Percentiles rank a stretch among this genome's conserved stretches.
Conservation (phyloP, 441 rosid genomes). For the Raphanus hybrid region DNA sequence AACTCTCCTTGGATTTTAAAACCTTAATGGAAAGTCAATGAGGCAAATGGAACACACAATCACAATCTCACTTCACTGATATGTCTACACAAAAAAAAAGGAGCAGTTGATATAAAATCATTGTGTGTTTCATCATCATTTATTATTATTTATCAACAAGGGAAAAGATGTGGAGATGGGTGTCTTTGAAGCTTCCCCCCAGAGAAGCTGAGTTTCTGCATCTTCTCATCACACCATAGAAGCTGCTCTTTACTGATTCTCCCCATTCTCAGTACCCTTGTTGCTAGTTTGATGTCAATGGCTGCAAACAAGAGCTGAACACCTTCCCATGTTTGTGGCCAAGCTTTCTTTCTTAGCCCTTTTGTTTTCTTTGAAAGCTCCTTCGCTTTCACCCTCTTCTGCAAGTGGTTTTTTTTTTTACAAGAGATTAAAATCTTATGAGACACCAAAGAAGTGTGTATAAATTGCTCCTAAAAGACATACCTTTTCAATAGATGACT, state of each 20-base stretch:
- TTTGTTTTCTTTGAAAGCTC: slow-evolving; percentile 69
- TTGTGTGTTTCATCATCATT: slow-evolving; percentile 31
- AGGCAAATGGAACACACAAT: slow-evolving; percentile 24
- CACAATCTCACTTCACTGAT: slow-evolving; percentile 14
- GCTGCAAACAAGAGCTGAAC: slow-evolving; percentile 71
- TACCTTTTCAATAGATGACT: slow-evolving; percentile 79
- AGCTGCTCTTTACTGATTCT: slow-evolving; percentile 79
- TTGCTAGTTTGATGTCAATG: slow-evolving; percentile 66
- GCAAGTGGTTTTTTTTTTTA: slow-evolving; percentile 39
- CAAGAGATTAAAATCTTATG: background rate
- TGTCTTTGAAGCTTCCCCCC: slow-evolving; percentile 78
- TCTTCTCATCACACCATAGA: slow-evolving; percentile 96
- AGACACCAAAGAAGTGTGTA: slow-evolving; percentile 15
- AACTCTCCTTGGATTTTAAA: background rate
- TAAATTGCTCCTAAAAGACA: slow-evolving; percentile 3
- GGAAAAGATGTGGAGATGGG: slow-evolving; percentile 83
- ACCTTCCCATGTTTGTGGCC: slow-evolving; percentile 75
- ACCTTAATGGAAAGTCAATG: slow-evolving; percentile 8
- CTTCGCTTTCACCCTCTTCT: slow-evolving; percentile 77
- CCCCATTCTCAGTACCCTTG: slow-evolving; percentile 75
- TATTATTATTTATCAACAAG: slow-evolving; percentile 53
- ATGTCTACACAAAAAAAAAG: slow-evolving; percentile 16
- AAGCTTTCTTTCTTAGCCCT: slow-evolving; percentile 79
- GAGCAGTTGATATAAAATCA: background rate
- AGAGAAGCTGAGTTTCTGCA: slow-evolving; percentile 68